Conservation (phyloP, 441 rosid species). For the Populus hybrid region DNA sequence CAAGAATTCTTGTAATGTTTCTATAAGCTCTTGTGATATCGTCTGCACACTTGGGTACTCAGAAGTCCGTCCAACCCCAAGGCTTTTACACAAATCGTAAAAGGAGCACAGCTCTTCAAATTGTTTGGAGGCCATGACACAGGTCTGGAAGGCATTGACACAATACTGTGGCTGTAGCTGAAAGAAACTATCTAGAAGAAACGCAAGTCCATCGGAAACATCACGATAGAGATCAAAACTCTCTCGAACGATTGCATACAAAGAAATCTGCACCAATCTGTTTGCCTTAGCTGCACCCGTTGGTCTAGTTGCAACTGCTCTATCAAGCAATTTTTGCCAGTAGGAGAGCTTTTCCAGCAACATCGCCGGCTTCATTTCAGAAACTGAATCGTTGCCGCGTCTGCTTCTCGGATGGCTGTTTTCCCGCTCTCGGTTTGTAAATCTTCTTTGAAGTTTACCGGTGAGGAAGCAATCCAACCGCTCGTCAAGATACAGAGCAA, state of each 20-base stretch:
- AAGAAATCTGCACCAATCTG: conserved; percentile 45
- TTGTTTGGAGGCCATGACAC: conserved; percentile 66
- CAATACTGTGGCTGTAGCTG: conserved; percentile 68
- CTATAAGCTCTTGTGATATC: conserved; percentile 71
- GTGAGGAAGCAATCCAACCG: conserved; percentile 68
- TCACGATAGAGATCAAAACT: conserved; percentile 81
- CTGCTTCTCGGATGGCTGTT: conserved; percentile 15
- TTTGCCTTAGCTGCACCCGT: conserved; percentile 59
- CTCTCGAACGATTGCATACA: conserved; percentile 58
- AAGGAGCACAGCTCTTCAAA: conserved; percentile 60
- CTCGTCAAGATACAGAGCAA: conserved; percentile 71
- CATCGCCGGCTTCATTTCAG: conserved; percentile 65
- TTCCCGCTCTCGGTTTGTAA: conserved; percentile 27
- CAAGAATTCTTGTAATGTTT: conserved; percentile 68
- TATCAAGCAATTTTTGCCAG: conserved; percentile 81
- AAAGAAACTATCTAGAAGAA: conserved; percentile 72
- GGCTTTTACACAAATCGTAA: conserved; percentile 48
- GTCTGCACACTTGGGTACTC: conserved; percentile 76
- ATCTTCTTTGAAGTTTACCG: conserved; percentile 64
- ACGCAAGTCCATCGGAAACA: conserved; percentile 62
- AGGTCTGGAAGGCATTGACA: conserved; percentile 54
- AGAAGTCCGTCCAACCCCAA: conserved; percentile 67
- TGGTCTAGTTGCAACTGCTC: conserved; percentile 63
- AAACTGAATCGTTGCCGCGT: conserved; percentile 30
- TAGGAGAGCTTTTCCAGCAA: conserved; percentile 54